A percentile compares a stretch with the other conserved stretches of the same genome.
These are phyloP conservation scores for Galerina marginata DNA, from an alignment of 768 basidiomycete species.

Conservation along the genomic window DNA sequence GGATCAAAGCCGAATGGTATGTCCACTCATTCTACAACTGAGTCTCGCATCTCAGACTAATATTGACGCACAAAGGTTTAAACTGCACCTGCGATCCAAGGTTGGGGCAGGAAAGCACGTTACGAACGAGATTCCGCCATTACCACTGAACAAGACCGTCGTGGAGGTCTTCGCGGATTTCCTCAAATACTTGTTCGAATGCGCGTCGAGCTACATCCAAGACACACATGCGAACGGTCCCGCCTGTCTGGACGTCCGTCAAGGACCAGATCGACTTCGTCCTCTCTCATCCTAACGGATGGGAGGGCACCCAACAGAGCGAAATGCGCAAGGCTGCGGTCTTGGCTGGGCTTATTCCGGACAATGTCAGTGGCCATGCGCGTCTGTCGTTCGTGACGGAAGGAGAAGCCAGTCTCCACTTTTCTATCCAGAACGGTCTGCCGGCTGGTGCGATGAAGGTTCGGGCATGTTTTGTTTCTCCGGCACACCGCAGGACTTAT, in stretches of 20 bases:
- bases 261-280: constrained; percentile 46
- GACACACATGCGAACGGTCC: constrained; percentile 49
- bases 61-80: constrained; percentile 31
- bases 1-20: constrained; percentile 57
- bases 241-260: constrained; percentile 46
- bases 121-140: constrained; percentile 41
- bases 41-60: background rate
- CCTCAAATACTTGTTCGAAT: constrained; percentile 49
- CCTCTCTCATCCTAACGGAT: constrained; percentile 49
- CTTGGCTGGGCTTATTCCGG: constrained; percentile 43
- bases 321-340: constrained; percentile 51
- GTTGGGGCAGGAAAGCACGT: constrained; percentile 26
- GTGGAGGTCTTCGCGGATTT: constrained; percentile 55
- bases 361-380: constrained; percentile 38
- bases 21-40: background rate
- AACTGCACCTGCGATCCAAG: constrained; percentile 37
- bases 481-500: background rate
- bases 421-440: constrained; percentile 44
- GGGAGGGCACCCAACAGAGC: constrained; percentile 50
- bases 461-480: background rate
- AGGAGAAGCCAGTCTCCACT: constrained; percentile 60
- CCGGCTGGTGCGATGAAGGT: constrained; percentile 32
- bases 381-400: constrained; percentile 54
- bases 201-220: constrained; percentile 47
- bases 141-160: constrained; percentile 47